Evolutionary conservation across 140 eudicot genomes (phyloP), one percentile per base, ranked within the genome.

Genomic region (Anethum foeniculum): DNA sequence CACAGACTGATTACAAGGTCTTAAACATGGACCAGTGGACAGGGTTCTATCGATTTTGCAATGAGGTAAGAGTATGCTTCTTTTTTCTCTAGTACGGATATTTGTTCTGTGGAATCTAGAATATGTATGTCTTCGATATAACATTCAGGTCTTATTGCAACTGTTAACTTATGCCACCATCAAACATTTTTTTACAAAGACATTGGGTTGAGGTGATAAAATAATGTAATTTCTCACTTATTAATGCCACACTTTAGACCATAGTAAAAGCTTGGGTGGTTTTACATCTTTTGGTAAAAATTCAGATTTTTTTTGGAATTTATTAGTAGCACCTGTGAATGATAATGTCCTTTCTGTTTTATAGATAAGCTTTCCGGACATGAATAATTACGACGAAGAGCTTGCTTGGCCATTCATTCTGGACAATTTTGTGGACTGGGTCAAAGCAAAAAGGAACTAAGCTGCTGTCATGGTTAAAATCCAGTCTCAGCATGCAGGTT

Each of bases 11-110:
- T 85, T 94, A 90, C 90, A 92, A 94, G 88, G 97, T 92, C 78
- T 89, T 94, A 71, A 94, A 90, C 93, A 89, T 87, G 94, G 98
- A 94, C 84, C 98, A 94, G 51, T 94, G 98, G 98, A 92, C 84
- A 89, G 96, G 97, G 69, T 92, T 94, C 88, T 94, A 87, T 52
- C 90, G 98, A 73, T 94, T 94, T 82, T 87, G 91, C 89, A 86
- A 85, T 54, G 97, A 94, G 97, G 98, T 94, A 90, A 75, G 52
- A 46, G 27, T 2, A 46, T 47, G 27, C 71, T 75, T 43, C 18
- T 10, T 39, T 44, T 44, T 72, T 39, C 10, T 38, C 1, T 3
- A 41, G 7, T 72, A 18, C 25, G 7, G 28, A 7, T 71, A 28
- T 28, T 16, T 38, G 44, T 39, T 4, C 2, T 72, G 51, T 39